phyloP scores from a whole-genome alignment of 305 asterid genomes.

The Fraxinus baroniana region DNA sequence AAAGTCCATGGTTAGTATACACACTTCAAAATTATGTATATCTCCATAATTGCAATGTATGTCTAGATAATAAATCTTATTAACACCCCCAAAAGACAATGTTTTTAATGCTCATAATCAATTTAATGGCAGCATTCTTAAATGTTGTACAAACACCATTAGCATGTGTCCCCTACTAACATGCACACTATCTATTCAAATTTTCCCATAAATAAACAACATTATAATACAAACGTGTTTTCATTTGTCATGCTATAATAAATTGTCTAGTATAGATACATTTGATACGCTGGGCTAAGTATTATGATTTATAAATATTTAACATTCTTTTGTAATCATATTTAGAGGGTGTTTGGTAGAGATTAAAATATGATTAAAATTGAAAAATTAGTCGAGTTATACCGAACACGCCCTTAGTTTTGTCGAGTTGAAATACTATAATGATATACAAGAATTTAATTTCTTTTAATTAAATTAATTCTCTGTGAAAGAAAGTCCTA shows the following conservation, averaged over 20 bases:
- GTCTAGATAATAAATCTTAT: background rate
- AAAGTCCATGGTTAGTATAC: background rate
- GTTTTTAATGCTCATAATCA: slow-evolving; percentile 15
- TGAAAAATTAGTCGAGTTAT: no score
- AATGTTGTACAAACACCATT: background rate
- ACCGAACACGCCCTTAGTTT: no score
- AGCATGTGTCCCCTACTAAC: background rate
- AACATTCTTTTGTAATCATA: no score
- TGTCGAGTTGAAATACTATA: no score
- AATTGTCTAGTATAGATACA: no score
- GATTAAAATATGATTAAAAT: no score
- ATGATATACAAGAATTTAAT: no score
- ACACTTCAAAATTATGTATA: background rate
- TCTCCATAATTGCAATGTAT: background rate
- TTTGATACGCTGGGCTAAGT: no score
- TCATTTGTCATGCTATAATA: background rate
- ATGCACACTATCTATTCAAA: background rate
- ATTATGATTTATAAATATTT: no score
- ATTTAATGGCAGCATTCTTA: background rate
- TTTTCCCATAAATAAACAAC: background rate
- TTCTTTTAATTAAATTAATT: no score
- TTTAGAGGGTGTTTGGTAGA: no score
- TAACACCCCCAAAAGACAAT: slow-evolving; percentile 6
- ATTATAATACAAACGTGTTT: background rate
- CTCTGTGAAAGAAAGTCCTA: no score